Evolutionary conservation across 1,139 yeast species (phyloP).

Genomic region (Candida sojae): DNA sequence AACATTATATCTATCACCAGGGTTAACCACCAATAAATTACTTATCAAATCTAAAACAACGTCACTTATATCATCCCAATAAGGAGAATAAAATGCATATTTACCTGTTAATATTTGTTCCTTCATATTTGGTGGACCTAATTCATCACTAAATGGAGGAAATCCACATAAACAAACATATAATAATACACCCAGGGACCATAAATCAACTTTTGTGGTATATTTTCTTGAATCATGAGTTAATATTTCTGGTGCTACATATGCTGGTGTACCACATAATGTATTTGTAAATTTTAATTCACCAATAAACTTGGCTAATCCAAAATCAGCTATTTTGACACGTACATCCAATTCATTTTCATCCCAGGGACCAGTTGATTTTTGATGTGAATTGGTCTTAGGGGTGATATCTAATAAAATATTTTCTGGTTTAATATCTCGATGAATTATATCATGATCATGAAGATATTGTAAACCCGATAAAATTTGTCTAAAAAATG

Average conservation of each 20-base stretch:
- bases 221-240: slow-evolving; percentile 51
- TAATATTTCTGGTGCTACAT: slow-evolving; percentile 79
- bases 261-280: slow-evolving; percentile 81
- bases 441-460: slow-evolving; percentile 73
- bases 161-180: slow-evolving; percentile 82
- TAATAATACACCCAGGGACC: slow-evolving; percentile 78
- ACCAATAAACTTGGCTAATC: slow-evolving; percentile 79
- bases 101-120: slow-evolving; percentile 69
- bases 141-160: slow-evolving; percentile 81
- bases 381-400: slow-evolving; percentile 40
- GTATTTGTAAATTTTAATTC: slow-evolving; percentile 74
- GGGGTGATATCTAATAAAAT: slow-evolving; percentile 71
- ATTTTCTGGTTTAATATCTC: slow-evolving; percentile 90
- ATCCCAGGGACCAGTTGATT: slow-evolving; percentile 75
- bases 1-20: slow-evolving; percentile 53
- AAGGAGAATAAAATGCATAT: slow-evolving; percentile 77
- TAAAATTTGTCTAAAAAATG: slow-evolving; percentile 61
- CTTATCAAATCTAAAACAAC: slow-evolving; percentile 65
- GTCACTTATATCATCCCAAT: slow-evolving; percentile 74
- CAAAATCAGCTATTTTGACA: slow-evolving; percentile 82
- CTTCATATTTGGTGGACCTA: slow-evolving; percentile 77
- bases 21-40: slow-evolving; percentile 59
- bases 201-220: slow-evolving; percentile 71
- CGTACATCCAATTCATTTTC: slow-evolving; percentile 58
- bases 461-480: slow-evolving; percentile 67